phyloP scores from a whole-genome alignment of 768 basidiomycete species.

The Punctularia strigosozonata region DNA sequence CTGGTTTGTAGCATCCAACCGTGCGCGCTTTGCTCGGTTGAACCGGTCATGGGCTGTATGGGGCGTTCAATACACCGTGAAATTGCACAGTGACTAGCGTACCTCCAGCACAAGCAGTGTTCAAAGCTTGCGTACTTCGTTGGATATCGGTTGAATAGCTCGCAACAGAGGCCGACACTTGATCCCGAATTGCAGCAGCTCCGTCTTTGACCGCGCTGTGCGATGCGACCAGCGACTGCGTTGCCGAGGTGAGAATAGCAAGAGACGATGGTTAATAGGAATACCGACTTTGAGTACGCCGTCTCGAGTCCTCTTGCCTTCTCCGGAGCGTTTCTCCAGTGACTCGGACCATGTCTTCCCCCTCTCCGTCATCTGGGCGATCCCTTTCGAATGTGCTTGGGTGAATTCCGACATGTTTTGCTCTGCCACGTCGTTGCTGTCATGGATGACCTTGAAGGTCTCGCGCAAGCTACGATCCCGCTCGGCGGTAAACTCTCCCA shows the following conservation, averaged over 20 bases:
- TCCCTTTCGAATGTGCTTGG: slow-evolving; percentile 34
- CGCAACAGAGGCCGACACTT: slow-evolving; percentile 33
- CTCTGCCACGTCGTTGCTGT: slow-evolving; percentile 45
- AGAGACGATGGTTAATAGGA: neutral
- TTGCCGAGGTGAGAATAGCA: slow-evolving; percentile 6
- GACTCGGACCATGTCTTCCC: slow-evolving; percentile 27
- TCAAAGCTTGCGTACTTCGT: slow-evolving; percentile 31
- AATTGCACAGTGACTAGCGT: slow-evolving; percentile 7
- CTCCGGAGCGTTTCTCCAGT: slow-evolving; percentile 33
- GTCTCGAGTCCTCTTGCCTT: slow-evolving; percentile 45
- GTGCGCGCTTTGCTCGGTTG: slow-evolving; percentile 51
- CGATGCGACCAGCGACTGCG: slow-evolving; percentile 29
- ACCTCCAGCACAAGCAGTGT: slow-evolving; percentile 33
- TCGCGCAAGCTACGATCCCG: slow-evolving; percentile 57
- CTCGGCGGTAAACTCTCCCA: slow-evolving; percentile 58
- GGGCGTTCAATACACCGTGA: slow-evolving; percentile 1
- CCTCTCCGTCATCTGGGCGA: slow-evolving; percentile 28
- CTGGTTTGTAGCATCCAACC: slow-evolving; percentile 44
- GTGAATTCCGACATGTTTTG: slow-evolving; percentile 34
- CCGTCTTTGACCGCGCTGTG: slow-evolving; percentile 29
- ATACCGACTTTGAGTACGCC: slow-evolving; percentile 43
- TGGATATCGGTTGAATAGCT: slow-evolving; percentile 43
- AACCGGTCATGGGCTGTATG: slow-evolving; percentile 48
- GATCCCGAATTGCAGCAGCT: slow-evolving; percentile 31
- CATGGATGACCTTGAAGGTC: slow-evolving; percentile 38